Conservation (phyloP, 768 basidiomycete species). For the Mycena olivaceomarginata region DNA sequence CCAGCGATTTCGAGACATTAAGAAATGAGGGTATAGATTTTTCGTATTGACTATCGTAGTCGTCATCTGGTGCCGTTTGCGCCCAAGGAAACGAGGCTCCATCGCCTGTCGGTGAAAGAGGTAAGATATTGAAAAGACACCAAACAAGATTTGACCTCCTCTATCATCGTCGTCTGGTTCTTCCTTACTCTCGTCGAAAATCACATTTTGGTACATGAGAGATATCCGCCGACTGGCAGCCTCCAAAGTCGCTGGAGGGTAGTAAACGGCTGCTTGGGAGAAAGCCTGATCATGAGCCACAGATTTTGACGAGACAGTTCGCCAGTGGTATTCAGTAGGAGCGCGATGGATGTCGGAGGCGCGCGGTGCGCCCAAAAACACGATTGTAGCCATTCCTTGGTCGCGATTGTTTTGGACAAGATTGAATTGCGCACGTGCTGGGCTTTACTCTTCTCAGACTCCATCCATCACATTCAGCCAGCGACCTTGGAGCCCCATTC, state of each 20-base stretch:
- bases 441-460: no score
- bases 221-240: slow-evolving; percentile 84
- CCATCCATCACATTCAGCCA: no score
- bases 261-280: slow-evolving; percentile 52
- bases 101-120: slow-evolving; percentile 57
- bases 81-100: slow-evolving; percentile 77
- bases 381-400: slow-evolving; percentile 37
- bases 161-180: slow-evolving; percentile 52
- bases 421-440: no score
- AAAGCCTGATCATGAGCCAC: background rate
- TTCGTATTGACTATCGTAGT: slow-evolving; percentile 34
- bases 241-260: slow-evolving; percentile 76
- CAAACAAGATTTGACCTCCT: slow-evolving; percentile 22
- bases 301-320: slow-evolving; percentile 46
- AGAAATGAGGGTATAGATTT: slow-evolving; percentile 53
- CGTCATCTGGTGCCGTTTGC: slow-evolving; percentile 61
- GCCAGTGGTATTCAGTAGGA: slow-evolving; percentile 47
- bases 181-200: slow-evolving; percentile 72
- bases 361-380: slow-evolving; percentile 43
- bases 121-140: background rate
- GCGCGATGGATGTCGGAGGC: slow-evolving; percentile 37
- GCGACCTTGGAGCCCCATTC: no score
- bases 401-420: no score
- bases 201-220: slow-evolving; percentile 80
- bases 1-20: slow-evolving; percentile 45